These are phyloP conservation scores for Pseudogymnoascus sp. DNA, from an alignment of 2,329 filamentous ascomycete genomes.

Conservation along the genomic window DNA sequence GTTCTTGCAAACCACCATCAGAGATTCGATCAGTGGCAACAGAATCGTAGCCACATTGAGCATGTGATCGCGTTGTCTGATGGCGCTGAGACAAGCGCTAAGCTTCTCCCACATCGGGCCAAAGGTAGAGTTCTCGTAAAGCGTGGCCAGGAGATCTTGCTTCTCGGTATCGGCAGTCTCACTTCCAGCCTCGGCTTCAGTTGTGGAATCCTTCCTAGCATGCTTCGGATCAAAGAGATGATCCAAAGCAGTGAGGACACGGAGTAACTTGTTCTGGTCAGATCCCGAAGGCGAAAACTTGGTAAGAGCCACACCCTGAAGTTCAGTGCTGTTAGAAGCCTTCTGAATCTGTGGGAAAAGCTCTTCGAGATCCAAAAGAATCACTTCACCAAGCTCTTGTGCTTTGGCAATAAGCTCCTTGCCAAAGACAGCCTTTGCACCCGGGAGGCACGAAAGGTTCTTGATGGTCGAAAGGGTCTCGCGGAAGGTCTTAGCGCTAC, in stretches of 20 bases:
- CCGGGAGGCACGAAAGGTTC: constrained; percentile 87
- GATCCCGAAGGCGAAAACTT: constrained; percentile 96
- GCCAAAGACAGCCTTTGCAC: constrained; percentile 84
- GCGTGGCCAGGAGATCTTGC: constrained; percentile 73
- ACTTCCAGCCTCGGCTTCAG: constrained; percentile 42
- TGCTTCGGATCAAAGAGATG: constrained; percentile 86
- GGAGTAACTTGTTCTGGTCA: constrained; percentile 90
- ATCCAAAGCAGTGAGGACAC: constrained; percentile 86
- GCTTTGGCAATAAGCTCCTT: constrained; percentile 85
- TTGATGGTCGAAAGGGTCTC: constrained; percentile 98
- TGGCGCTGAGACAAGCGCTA: constrained; percentile 78
- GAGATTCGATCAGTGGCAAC: constrained; percentile 83
- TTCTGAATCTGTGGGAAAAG: constrained; percentile 79
- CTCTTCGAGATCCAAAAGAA: constrained; percentile 75
- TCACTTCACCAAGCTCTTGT: constrained; percentile 72
- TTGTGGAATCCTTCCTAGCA: constrained; percentile 35
- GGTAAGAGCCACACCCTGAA: constrained; percentile 84
- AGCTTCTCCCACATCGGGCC: constrained; percentile 86
- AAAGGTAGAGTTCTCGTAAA: constrained; percentile 89
- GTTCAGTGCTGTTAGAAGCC: constrained; percentile 82
- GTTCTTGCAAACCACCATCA: constrained; percentile 99
- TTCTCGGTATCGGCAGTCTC: constrained; percentile 54
- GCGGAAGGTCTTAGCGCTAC: constrained; percentile 94
- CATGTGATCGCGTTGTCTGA: constrained; percentile 88
- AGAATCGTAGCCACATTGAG: constrained; percentile 95